Conservation (phyloP, 306 rosid species). For the Malus asiatica region DNA sequence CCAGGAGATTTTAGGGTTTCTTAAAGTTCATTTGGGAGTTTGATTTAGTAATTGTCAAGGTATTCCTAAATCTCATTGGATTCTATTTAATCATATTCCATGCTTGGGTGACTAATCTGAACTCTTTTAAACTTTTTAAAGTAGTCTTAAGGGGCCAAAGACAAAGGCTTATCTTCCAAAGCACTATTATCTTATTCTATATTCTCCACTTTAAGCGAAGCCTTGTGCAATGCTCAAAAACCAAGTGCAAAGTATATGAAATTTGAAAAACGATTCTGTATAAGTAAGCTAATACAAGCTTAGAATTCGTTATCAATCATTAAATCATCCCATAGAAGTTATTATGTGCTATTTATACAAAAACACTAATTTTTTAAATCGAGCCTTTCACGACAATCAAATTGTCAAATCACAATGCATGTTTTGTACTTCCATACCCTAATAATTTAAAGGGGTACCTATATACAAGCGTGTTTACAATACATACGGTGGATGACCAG, state of each 20-base stretch:
- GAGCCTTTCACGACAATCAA: not conserved
- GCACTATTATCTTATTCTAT: not conserved
- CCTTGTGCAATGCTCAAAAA: not conserved
- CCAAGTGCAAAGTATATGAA: not conserved
- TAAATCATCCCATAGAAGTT: too few relatives aligned
- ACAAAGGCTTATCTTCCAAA: not conserved
- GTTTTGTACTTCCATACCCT: not conserved
- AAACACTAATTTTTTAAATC: not conserved
- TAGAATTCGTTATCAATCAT: too few relatives aligned
- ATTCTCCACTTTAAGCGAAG: not conserved
- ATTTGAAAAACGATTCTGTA: not conserved
- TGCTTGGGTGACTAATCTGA: slow-evolving; percentile 4
- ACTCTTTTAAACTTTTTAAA: not conserved
- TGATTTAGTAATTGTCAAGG: not conserved
- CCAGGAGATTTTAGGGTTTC: not conserved
- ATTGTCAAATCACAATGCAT: not conserved
- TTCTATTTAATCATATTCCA: not conserved
- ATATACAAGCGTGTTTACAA: not conserved
- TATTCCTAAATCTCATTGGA: slow-evolving; percentile 4
- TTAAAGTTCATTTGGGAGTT: not conserved
- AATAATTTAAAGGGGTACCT: not conserved
- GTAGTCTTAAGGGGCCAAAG: not conserved
- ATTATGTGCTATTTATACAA: not conserved
- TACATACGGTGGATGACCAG: not conserved
- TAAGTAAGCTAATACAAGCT: not conserved